These are phyloP conservation scores for Cyclostephanos tholiformis DNA, from an alignment of 108 stramenopile species.

Conservation along the genomic window DNA sequence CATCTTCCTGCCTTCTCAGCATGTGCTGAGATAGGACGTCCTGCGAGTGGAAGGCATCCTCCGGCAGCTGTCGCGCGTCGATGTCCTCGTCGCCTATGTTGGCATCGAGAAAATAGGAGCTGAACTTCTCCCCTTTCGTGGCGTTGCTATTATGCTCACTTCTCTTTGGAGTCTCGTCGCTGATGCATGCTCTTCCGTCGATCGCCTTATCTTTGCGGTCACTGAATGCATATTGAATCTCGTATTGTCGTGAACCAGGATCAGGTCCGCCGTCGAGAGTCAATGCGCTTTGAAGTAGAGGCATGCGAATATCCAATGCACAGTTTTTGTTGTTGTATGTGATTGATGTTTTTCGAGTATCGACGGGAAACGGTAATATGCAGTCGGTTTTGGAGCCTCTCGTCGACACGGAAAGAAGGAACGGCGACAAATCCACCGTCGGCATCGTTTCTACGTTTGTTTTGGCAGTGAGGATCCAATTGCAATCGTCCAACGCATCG, in stretches of 20 bases:
- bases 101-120: not conserved
- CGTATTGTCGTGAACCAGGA: conserved; percentile 44
- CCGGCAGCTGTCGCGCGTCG: conserved; percentile 23
- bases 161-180: not conserved
- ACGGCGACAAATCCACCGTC: conserved; percentile 28
- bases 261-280: conserved; percentile 23
- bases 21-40: conserved; percentile 29
- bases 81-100: not conserved
- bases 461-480: conserved; percentile 19
- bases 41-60: conserved; percentile 41
- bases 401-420: conserved; percentile 16
- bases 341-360: conserved; percentile 15
- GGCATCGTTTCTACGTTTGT: not conserved
- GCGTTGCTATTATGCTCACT: not conserved
- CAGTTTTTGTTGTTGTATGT: conserved; percentile 9
- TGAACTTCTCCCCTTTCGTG: not conserved
- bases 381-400: conserved; percentile 31
- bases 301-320: conserved; percentile 32
- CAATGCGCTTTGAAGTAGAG: conserved; percentile 20
- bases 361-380: conserved; percentile 39
- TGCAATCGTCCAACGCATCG: not conserved
- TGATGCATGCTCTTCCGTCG: not conserved
- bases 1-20: conserved; percentile 34
- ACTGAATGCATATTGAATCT: conserved; percentile 29
- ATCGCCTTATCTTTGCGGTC: not conserved